phyloP scores from a whole-genome alignment of 495 filamentous ascomycete genomes.

The Xylaria grammica region DNA sequence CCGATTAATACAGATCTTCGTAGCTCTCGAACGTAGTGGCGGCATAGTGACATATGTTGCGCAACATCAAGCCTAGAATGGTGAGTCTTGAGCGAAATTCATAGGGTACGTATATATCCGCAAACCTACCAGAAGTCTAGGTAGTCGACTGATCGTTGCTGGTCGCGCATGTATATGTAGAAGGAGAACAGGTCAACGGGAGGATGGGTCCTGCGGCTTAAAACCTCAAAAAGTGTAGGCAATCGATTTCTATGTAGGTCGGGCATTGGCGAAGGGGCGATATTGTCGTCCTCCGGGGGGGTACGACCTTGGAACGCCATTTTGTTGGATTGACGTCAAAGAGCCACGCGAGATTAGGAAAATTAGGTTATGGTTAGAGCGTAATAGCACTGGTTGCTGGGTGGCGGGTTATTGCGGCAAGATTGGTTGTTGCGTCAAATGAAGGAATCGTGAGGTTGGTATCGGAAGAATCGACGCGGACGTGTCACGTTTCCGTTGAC shows the following conservation, averaged over 20 bases:
- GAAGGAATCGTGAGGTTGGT: conserved; percentile 18
- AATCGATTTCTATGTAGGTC: conserved; percentile 75
- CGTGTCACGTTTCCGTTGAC: not conserved
- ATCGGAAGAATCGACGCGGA: not conserved
- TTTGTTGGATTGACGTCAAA: conserved; percentile 21
- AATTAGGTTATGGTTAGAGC: not conserved
- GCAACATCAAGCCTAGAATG: conserved; percentile 91
- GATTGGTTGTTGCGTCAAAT: conserved; percentile 13
- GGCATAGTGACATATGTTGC: conserved; percentile 97
- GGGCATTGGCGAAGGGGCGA: conserved; percentile 46
- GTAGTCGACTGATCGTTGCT: conserved; percentile 96
- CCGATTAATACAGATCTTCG: conserved; percentile 90
- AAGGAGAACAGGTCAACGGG: conserved; percentile 98
- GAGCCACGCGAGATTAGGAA: not conserved
- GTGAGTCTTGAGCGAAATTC: conserved; percentile 15
- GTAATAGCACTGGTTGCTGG: not conserved
- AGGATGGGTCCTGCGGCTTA: conserved; percentile 86
- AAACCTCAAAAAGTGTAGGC: conserved; percentile 91
- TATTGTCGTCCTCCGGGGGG: conserved; percentile 32
- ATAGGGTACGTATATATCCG: conserved; percentile 20
- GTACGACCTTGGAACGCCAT: conserved; percentile 42
- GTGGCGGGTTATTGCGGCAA: not conserved
- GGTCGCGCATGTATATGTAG: conserved; percentile 99
- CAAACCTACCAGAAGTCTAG: conserved; percentile 89
- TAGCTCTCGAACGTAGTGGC: conserved; percentile 95